phyloP scores from a whole-genome alignment of 2,329 filamentous ascomycete species.

The Ceratocystis diversiconidia region DNA sequence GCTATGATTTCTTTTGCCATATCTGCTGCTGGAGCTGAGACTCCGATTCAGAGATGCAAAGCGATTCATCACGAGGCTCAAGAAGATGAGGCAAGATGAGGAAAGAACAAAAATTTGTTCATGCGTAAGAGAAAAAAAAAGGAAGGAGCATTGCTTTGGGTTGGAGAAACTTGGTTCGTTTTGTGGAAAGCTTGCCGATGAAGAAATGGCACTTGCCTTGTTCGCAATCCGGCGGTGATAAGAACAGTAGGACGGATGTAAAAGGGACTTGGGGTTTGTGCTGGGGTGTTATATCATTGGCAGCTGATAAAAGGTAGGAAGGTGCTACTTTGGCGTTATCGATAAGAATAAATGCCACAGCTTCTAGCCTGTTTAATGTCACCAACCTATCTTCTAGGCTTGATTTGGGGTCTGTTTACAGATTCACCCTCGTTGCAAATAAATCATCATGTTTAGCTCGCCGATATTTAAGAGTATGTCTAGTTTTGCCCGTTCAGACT shows the following conservation, averaged over 20 bases:
- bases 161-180: not conserved
- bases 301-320: not conserved
- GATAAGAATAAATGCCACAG: conserved; percentile 5
- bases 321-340: not conserved
- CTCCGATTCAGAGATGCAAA: not conserved
- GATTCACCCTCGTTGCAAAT: not conserved
- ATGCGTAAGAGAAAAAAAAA: not conserved
- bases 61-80: not conserved
- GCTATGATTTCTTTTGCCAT: not conserved
- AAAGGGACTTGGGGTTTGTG: conserved; percentile 1
- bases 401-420: not conserved
- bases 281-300: not conserved
- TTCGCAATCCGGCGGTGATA: conserved; percentile 12
- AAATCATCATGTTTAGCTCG: conserved; percentile 18
- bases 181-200: not conserved
- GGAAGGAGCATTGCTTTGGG: not conserved
- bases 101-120: not conserved
- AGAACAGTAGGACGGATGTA: not conserved
- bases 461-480: conserved; percentile 19
- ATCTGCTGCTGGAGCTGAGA: not conserved
- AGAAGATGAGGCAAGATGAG: not conserved
- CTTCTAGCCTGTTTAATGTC: conserved; percentile 8
- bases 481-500: not conserved
- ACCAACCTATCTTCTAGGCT: not conserved
- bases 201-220: not conserved